Base-by-base conservation (phyloP, 257 asterid genomes). In the Primulina eburnea region DNA sequence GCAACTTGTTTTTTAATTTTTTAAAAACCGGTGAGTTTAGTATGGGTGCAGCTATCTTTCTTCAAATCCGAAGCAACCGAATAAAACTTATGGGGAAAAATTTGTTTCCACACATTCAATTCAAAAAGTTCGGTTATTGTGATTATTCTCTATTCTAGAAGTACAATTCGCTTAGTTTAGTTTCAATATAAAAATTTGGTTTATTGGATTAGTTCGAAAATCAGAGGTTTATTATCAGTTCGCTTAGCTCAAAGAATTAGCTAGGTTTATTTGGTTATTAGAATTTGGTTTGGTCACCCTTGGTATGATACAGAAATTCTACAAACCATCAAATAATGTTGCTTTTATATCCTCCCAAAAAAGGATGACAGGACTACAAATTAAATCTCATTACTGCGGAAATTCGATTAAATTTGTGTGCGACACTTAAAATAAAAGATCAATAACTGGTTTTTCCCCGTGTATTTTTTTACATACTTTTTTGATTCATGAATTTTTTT, bases 391-490 rank as follows among this genome's bases (percentile, higher is more conserved):
- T 43, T 24, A 57, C 32, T 60, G 4, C 65, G 68, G 37, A 65
- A 38, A 35, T 26, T 38, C 43, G 59, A 66, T 20, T 35, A 71
- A 11, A 69, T 69, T 17, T 53, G 63, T 29, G 61, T 65, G 67
- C 67, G 69, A 35, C 40, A 35, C 40, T 35, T 35, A 35, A 35
- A 35, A 35, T 35, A 35, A 35, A 24, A 38, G 50, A 38, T 38
- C 16, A 38, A 38, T 2, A 10, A 38, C 16, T 11, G 50, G 50
- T 10, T 38, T 9, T 38, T 5, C 50, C 16, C 50, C 2, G 0
- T 11, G 50, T 11, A 8, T 38, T 38, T 38, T 38, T 38, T 5
- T 38, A 38, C 10, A 38, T 38, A 35, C 40, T 35, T 35, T 35
- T 35, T 35, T 38, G 50, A 2, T 38, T 38, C 2, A 10, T 9